These are phyloP conservation scores for Talaromyces sp. DNA, from an alignment of 2,329 filamentous ascomycete species.

Conservation along the genomic window DNA sequence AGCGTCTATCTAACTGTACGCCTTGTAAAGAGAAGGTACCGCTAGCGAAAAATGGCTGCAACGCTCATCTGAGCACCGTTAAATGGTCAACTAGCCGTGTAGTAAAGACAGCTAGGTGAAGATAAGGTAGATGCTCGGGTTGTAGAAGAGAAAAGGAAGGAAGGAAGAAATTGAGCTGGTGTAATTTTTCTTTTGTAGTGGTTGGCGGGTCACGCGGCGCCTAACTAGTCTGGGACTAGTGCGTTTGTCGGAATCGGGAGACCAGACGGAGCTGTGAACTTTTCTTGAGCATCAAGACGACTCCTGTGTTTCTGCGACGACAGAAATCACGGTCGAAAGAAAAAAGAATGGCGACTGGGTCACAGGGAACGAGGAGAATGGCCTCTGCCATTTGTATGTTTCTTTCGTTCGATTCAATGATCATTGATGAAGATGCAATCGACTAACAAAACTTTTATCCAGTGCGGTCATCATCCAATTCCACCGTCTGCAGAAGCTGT, in stretches of 20 bases:
- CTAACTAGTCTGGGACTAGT: slow-evolving; percentile 32
- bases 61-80: slow-evolving; percentile 76
- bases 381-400: slow-evolving; percentile 41
- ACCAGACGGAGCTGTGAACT: slow-evolving; percentile 31
- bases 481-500: slow-evolving; percentile 45
- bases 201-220: slow-evolving; percentile 27
- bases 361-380: slow-evolving; percentile 43
- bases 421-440: neutral
- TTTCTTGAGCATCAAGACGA: slow-evolving; percentile 31
- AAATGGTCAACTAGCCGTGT: slow-evolving; percentile 89
- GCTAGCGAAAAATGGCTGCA: slow-evolving; percentile 98
- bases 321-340: slow-evolving; percentile 15
- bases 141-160: slow-evolving; percentile 38
- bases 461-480: slow-evolving; percentile 37
- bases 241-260: slow-evolving; percentile 18
- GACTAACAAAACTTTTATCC: slow-evolving; percentile 21
- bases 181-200: slow-evolving; percentile 24
- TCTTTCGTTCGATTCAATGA: neutral
- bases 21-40: slow-evolving; percentile 78
- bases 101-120: slow-evolving; percentile 69
- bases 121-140: slow-evolving; percentile 87
- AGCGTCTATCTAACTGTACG: slow-evolving; percentile 96
- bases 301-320: slow-evolving; percentile 22
- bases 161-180: slow-evolving; percentile 25
- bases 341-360: slow-evolving; percentile 40